These are phyloP conservation scores for Cryphonectria naterciae DNA, from an alignment of 2,329 filamentous ascomycete species.

Conservation along the genomic window DNA sequence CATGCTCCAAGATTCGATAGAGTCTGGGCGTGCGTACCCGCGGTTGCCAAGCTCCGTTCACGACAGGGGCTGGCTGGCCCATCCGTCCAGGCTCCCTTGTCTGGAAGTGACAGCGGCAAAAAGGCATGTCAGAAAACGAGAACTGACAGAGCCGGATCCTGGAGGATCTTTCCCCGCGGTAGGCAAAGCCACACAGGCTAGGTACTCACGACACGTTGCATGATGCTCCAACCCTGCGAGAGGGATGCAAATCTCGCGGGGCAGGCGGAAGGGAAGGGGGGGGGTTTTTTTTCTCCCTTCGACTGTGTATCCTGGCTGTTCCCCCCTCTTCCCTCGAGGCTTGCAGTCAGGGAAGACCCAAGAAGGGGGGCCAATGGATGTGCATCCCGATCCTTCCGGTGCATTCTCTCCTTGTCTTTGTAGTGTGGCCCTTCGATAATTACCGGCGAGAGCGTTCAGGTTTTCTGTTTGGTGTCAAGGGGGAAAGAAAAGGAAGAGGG, in stretches of 20 bases:
- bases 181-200: neutral
- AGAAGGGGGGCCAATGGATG: neutral
- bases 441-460: neutral
- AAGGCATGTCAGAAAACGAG: neutral
- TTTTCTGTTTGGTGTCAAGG: neutral
- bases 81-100: neutral
- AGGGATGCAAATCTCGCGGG: neutral
- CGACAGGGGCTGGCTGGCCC: neutral
- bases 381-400: neutral
- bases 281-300: too few relatives aligned
- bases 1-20: too few relatives aligned
- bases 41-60: neutral
- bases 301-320: neutral
- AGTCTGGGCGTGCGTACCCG: too few relatives aligned
- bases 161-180: neutral
- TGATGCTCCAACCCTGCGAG: neutral
- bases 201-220: neutral
- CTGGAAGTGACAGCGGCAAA: neutral
- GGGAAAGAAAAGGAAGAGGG: neutral
- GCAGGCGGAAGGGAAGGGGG: neutral
- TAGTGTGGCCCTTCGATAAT: neutral
- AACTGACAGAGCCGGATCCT: neutral
- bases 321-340: neutral
- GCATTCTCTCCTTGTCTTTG: neutral
- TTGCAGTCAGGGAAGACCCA: neutral